Base-by-base conservation (phyloP, 2,329 filamentous ascomycete genomes). In the Ophiostoma ulmi region DNA sequence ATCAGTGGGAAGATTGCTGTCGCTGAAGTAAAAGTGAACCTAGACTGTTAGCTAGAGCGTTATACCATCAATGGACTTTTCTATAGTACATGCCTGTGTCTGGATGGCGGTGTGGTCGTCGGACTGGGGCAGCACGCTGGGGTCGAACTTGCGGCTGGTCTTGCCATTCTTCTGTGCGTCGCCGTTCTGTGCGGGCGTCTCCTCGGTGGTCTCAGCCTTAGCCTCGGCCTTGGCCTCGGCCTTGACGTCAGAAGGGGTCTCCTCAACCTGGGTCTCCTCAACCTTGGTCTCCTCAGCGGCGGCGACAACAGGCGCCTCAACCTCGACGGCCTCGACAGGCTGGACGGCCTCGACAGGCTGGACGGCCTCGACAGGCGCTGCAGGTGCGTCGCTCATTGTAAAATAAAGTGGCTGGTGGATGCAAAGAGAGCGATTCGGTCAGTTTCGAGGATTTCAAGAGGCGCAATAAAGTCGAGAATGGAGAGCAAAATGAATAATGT, bases 11-110 rank as follows among this genome's bases (percentile, higher is more conserved):
- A 99, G 87, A 81, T 97, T 97, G 77, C 90, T 91, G 80, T 96
- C 91, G 77, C 91, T 91, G 81, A 97, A 97, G 85, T 97, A 97
- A 81, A 97, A 97, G 79, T 97, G 93, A 76, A 97, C 92, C 91
- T 96, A 75, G 3, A 39, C 69, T n/a, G 31, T 20, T n/a, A 61
- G 38, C 44, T 58, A 31, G 3, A 17, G 22, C 5, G 8, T 10
- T 26, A 26, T 14, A 14, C 52, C 8, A 44, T 58, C n/a, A 3
- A 58, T 26, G 4, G 8, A 22, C 22, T 10, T 26, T 13, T 26
- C 17, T 20, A 7, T 6, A 20, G 68, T 48, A 20, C 35, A 78
- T 83, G 92, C 91, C 85, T 96, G 94, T 78, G 90, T 90, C 79
- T 92, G 90, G 77, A 97, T 97, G 80, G 91, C 87, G 35, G 84